Conservation (phyloP, 805 yeast species). For the Nakazawaea populi region DNA sequence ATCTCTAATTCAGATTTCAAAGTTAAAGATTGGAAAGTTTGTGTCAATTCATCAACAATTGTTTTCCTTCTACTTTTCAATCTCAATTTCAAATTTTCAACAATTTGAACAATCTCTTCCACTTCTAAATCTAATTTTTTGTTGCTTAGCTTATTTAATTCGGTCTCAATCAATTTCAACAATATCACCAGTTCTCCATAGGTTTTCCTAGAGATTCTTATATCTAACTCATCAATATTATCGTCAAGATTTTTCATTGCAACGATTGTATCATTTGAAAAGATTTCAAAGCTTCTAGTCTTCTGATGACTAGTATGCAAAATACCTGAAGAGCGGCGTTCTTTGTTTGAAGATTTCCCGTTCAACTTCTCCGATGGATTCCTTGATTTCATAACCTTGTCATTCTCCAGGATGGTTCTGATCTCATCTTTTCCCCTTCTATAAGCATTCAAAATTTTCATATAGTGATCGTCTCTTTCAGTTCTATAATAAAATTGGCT, state of each 20-base stretch:
- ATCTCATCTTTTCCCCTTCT: conserved; percentile 59
- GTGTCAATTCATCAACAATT: conserved; percentile 5
- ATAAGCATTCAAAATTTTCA: conserved; percentile 47
- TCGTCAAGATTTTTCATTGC: conserved; percentile 49
- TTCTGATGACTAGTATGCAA: conserved; percentile 48
- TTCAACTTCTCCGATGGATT: background rate
- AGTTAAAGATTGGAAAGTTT: conserved; percentile 1
- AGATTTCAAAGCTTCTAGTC: conserved; percentile 42
- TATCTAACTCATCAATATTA: conserved; percentile 62
- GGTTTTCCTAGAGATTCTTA: conserved; percentile 54
- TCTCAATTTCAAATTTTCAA: conserved; percentile 12
- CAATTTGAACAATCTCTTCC: conserved; percentile 32
- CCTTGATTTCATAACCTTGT: conserved; percentile 26
- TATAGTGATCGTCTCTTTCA: conserved; percentile 51
- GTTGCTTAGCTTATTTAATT: conserved; percentile 16
- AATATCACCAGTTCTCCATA: conserved; percentile 37
- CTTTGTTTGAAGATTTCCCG: conserved; percentile 19
- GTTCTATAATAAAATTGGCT: conserved; percentile 52
- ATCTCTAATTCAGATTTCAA: conserved; percentile 15
- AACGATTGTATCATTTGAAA: conserved; percentile 14
- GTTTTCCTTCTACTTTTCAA: conserved; percentile 11
- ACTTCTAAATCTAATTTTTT: conserved; percentile 11
- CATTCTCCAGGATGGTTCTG: conserved; percentile 48
- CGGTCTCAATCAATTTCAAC: conserved; percentile 12
- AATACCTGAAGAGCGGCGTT: conserved; percentile 15